Conservation (phyloP, 306 rosid genomes). For the Potentilla sterilis region DNA sequence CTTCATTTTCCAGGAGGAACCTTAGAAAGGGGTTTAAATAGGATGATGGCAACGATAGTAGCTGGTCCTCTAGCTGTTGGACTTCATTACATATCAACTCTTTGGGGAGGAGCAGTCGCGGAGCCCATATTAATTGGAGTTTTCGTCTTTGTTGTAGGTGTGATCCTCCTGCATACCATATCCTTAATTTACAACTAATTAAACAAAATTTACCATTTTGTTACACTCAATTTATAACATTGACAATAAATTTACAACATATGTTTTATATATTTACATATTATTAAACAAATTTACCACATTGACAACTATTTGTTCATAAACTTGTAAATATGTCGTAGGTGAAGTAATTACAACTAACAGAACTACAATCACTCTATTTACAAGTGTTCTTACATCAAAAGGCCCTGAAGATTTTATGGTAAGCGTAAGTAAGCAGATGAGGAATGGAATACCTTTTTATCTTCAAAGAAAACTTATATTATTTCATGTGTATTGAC, state of each 20-base stretch:
- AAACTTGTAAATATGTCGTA: too few species aligned
- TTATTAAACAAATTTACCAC: too few species aligned
- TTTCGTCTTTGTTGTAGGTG: constrained; percentile 22
- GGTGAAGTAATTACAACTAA: too few species aligned
- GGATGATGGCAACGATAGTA: constrained; percentile 32
- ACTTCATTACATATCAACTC: constrained; percentile 29
- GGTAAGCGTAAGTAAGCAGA: constrained; percentile 3
- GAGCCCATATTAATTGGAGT: constrained; percentile 26
- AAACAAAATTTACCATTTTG: too few species aligned
- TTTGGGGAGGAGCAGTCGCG: constrained; percentile 27
- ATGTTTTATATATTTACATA: too few species aligned
- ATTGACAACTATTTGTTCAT: too few species aligned
- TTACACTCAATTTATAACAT: too few species aligned
- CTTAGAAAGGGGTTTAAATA: constrained; percentile 36
- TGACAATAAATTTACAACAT: too few species aligned
- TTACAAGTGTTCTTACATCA: constrained; percentile 23
- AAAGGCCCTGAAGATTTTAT: constrained; percentile 23
- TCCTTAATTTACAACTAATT: too few species aligned
- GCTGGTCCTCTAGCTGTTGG: constrained; percentile 38
- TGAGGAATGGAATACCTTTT: not conserved
- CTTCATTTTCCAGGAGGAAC: constrained; percentile 36
- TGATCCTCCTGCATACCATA: not conserved
- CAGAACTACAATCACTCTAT: too few species aligned
- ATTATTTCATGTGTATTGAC: too few species aligned
- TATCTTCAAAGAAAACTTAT: not conserved